Evolutionary conservation across 805 yeast genomes (phyloP), one percentile per base, ranked within the genome.

Genomic region (Wickerhamomyces sydowiorum): DNA sequence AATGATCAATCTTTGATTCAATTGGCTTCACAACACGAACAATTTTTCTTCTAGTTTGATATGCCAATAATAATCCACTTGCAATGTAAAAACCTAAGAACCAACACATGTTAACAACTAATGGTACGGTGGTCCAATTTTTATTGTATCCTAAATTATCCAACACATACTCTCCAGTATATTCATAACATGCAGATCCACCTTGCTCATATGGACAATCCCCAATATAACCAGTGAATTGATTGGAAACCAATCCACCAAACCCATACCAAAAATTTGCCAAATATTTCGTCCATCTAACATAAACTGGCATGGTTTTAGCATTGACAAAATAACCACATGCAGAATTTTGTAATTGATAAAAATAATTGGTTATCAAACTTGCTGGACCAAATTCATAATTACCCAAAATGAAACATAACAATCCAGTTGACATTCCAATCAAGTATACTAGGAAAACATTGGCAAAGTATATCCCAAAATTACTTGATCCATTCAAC

Each of bases 271-370:
- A 88, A 40, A 82, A 70, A 56, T 76, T 84, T 0, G 91, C 81
- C 43, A 81, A 65, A 60, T 84, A 87, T 56, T 82, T 85, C 5
- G 82, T 73, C 96, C 96, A 87, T 28, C 87, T 69, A 8, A 87
- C 95, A 53, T 88, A 88, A 1, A 85, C 95, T 0, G 95, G 95
- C 79, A 86, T 72, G 1, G 76, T 70, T 7, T 69, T 66, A 1
- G 89, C 77, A 58, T 86, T 86, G 15, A 82, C 82, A 54, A 84
- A 86, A 61, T 75, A 86, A 0, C 96, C 96, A 59, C 87, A 81
- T 0, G 88, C 86, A 74, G 85, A 78, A 36, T 86, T 76, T 54
- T 86, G 89, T 15, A 85, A 62, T 7, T 59, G 54, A 32, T 52
- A 57, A 35, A 54, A 49, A 41, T 52, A 31, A 29, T 56, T 56